Evolutionary conservation across 805 yeast species (phyloP), one percentile per base, ranked within the genome.

Genomic region (Candida patagonica): DNA sequence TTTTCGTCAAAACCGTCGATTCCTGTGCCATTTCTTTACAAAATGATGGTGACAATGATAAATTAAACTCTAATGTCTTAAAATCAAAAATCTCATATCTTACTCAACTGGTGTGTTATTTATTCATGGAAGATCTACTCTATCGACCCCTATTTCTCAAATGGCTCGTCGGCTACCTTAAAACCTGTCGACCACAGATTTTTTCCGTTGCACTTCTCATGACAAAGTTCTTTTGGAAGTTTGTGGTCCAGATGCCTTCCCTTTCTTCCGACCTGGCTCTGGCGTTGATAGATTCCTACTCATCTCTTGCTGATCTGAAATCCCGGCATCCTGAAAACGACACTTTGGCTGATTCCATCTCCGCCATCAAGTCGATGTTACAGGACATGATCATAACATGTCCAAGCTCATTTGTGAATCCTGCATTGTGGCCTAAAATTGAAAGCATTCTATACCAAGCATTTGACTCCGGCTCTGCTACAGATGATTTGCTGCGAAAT

Each of bases 221-320:
- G 2, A 55, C 81, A 5, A 70, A 75, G 43, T 63, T 78, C 19
- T 81, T 83, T 51, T 87, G 95, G 95, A 64, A 65, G 39, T 81
- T 79, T 37, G 60, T 85, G 2, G 58, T 77, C 3, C 63, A 66
- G 29, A 54, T 62, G 4, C 84, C 79, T 33, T 71, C 70, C 47
- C 55, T 80, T 16, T 68, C 83, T 20, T 80, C 81, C 46, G 81
- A 76, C 43, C 56, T 82, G 9, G 73, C 81, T 21, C 87, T 79
- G 48, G 64, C 67, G 4, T 60, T 85, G 42, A 59, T 84, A 2
- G 53, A 70, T 32, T 46, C 57, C 56, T 39, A 58, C 49, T 27
- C 52, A 10, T 22, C 35, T 12, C 23, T 44, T n/a, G 48, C 62
- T 54, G 10, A 60, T 51, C 26, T 46, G 45, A 10, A 21, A 12